Evolutionary conservation across 192 early-diverging fungal genomes (phyloP), one percentile per base, ranked within the genome.

Genomic region (Coemansia sp.): DNA sequence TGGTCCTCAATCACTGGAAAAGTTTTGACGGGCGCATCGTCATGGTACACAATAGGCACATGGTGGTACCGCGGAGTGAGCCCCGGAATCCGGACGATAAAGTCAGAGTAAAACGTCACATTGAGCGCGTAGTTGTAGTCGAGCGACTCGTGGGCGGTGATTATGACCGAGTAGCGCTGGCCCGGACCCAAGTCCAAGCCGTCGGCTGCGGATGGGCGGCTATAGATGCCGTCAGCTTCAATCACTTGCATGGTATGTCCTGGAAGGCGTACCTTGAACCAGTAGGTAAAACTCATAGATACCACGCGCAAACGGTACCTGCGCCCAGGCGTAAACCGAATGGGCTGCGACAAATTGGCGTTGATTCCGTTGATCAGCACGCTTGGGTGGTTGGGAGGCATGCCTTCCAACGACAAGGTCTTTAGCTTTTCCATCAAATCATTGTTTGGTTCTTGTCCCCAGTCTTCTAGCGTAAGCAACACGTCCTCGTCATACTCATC

Each of bases 111-210:
- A 81, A 93, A 84, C n/a, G 87, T 85, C 21, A 84, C 86, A 52
- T 89, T 87, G 45, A 91, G 60, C 15, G 69, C 22, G 49, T 87
- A 93, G n/a, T 94, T 93, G 14, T 17, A 49, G 0, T 8, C 48
- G 1, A 79, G 67, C 7, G 81, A 64, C 22, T 85, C 65, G 22
- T 80, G 84, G 10, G 92, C 91, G 5, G 75, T 88, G n/a, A 94
- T 86, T 11, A 95, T 79, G 4, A 93, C 89, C 23, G 92, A 92
- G 50, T 86, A 78, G 12, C 93, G 87, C 72, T 94, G 92, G 6
- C 89, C 93, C 54, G 86, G 83, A 9, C 84, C 85, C 23, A 93
- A 19, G 9, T 79, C 63, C 38, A 92, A 75, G 39, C 75, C 81
- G 4, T 74, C 49, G 17, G 87, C 87, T 12, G 70, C 78, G 17